Evolutionary conservation across 768 basidiomycete genomes (phyloP).

Genomic region (Favolaschia claudopus): DNA sequence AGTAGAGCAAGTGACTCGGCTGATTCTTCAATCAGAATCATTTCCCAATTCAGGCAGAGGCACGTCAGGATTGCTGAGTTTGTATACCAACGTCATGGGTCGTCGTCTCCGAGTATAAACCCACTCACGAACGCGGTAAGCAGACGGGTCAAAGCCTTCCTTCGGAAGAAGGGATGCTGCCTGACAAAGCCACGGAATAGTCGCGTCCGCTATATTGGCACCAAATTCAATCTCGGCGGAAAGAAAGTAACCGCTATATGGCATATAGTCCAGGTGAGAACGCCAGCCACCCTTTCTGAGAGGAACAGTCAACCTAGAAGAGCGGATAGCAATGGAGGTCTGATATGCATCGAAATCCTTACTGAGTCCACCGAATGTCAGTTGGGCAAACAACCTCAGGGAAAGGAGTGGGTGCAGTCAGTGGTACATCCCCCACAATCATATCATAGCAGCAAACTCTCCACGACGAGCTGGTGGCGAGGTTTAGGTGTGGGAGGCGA

Average conservation of each 20-base stretch:
- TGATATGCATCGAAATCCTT: too few species aligned
- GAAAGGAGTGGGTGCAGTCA: too few species aligned
- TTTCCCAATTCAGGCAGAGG: not conserved
- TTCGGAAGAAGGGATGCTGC: not conserved
- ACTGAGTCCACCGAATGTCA: constrained; percentile 4
- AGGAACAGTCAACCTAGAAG: not conserved
- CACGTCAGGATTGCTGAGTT: not conserved
- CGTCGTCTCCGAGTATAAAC: too few species aligned
- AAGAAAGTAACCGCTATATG: not conserved
- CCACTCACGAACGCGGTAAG: not conserved
- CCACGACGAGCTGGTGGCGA: too few species aligned
- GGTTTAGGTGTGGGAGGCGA: too few species aligned
- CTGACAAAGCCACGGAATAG: not conserved
- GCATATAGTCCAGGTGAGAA: not conserved
- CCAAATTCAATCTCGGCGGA: not conserved
- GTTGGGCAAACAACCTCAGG: too few species aligned
- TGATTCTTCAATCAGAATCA: not conserved
- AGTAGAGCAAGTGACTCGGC: not conserved
- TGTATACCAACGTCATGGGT: too few species aligned
- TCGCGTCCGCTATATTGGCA: not conserved
- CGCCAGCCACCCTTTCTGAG: not conserved
- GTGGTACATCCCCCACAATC: too few species aligned
- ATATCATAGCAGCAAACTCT: too few species aligned
- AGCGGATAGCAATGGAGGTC: too few species aligned
- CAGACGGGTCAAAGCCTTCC: not conserved